Evolutionary conservation across 306 rosid species (phyloP).

Genomic region (Alnus glutinosa): DNA sequence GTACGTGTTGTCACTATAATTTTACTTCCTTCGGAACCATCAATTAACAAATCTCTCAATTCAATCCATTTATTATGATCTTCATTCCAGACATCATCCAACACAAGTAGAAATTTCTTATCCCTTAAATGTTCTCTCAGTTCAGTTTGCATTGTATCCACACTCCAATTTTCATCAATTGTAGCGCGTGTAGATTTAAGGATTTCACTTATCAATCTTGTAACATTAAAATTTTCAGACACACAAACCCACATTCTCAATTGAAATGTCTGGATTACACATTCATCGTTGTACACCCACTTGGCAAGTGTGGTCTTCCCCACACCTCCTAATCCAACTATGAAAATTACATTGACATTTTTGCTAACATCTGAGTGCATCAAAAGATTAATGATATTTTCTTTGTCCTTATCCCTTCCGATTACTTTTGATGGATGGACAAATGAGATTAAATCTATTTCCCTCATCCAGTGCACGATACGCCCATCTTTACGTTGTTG

Average conservation of each 20-base stretch:
- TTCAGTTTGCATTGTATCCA: not conserved
- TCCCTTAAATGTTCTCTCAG: not conserved
- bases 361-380: no score
- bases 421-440: no score
- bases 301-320: not conserved
- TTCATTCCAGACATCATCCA: constrained; percentile 12
- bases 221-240: constrained; percentile 22
- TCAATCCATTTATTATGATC: not conserved
- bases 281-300: not conserved
- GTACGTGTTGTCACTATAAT: not conserved
- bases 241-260: constrained; percentile 30
- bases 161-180: no score
- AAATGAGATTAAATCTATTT: no score
- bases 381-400: no score
- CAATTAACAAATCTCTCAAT: not conserved
- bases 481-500: no score
- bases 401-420: no score
- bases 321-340: no score
- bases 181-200: not conserved
- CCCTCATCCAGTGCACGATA: no score
- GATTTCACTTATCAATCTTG: not conserved
- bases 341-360: no score
- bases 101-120: constrained; percentile 2
- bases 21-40: not conserved
- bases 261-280: constrained; percentile 7